Evolutionary conservation across 768 basidiomycete genomes (phyloP).

Genomic region (Leccinellum rugosiceps): DNA sequence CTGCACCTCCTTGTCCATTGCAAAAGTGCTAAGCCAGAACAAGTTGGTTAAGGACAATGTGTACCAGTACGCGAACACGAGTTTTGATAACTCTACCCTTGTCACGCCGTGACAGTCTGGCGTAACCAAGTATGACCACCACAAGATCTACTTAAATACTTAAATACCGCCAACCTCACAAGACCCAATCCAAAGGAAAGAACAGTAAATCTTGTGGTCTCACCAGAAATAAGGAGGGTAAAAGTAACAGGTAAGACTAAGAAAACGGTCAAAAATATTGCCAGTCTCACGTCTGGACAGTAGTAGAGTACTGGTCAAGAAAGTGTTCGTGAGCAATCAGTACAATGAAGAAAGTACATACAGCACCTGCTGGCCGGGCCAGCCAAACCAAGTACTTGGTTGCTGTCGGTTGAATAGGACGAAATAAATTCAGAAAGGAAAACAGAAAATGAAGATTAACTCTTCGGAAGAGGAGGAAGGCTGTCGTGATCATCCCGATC

Average conservation of each 20-base stretch:
- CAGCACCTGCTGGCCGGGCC: slow-evolving; percentile 24
- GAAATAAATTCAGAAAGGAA: not conserved
- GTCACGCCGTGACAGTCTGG: slow-evolving; percentile 27
- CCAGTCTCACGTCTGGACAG: slow-evolving; percentile 3
- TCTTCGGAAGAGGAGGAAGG: slow-evolving; percentile 25
- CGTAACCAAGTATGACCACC: slow-evolving; percentile 6
- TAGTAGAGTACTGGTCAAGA: slow-evolving; percentile 14
- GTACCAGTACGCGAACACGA: slow-evolving; percentile 18
- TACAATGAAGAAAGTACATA: slow-evolving; percentile 31
- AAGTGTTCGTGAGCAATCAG: slow-evolving; percentile 13
- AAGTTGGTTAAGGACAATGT: slow-evolving; percentile 13
- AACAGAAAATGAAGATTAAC: slow-evolving; percentile 14
- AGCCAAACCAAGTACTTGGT: slow-evolving; percentile 24
- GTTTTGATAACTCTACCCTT: slow-evolving; percentile 15
- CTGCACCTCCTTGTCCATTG: slow-evolving; percentile 52
- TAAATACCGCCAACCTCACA: slow-evolving; percentile 8
- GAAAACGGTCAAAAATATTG: slow-evolving; percentile 4
- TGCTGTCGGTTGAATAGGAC: slow-evolving; percentile 8
- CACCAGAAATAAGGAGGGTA: not conserved
- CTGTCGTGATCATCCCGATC: slow-evolving; percentile 40
- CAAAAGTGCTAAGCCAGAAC: not conserved
- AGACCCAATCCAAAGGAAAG: slow-evolving; percentile 13
- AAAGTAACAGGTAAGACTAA: slow-evolving; percentile 2
- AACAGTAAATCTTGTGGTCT: not conserved
- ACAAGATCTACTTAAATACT: slow-evolving; percentile 10